These are phyloP conservation scores for Nakaseomyces delphensis DNA, from an alignment of 1,139 yeast species.

Conservation along the genomic window DNA sequence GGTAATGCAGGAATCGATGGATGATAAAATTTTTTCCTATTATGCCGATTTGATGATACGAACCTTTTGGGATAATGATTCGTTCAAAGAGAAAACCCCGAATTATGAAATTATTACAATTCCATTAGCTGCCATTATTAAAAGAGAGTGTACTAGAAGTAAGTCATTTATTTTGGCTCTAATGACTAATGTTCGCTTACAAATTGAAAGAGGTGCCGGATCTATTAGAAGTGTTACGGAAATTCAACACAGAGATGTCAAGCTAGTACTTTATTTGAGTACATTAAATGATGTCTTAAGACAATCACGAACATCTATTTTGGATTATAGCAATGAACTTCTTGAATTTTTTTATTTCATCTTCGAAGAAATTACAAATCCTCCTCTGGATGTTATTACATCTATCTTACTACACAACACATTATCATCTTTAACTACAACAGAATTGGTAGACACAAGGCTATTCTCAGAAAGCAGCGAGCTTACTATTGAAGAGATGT, in stretches of 20 bases:
- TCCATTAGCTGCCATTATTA: constrained; percentile 59
- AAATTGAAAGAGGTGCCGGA: constrained; percentile 82
- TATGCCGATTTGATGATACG: constrained; percentile 39
- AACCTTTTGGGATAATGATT: constrained; percentile 57
- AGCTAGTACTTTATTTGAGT: constrained; percentile 63
- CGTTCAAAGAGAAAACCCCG: constrained; percentile 35
- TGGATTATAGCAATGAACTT: constrained; percentile 42
- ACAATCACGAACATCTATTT: constrained; percentile 49
- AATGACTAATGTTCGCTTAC: constrained; percentile 44
- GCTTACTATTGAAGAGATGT: constrained; percentile 40
- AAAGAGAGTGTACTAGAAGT: constrained; percentile 42
- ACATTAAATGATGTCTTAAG: constrained; percentile 66
- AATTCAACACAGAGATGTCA: constrained; percentile 67
- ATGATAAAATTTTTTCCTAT: constrained; percentile 48
- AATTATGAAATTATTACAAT: constrained; percentile 40
- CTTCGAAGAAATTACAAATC: constrained; percentile 60
- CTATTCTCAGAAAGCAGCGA: constrained; percentile 39
- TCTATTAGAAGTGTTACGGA: constrained; percentile 59
- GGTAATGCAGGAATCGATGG: constrained; percentile 60
- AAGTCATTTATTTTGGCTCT: constrained; percentile 23
- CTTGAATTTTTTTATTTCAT: constrained; percentile 43
- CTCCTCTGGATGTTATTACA: constrained; percentile 39
- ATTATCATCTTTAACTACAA: constrained; percentile 54
- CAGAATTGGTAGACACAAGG: constrained; percentile 48
- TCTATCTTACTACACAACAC: constrained; percentile 57